Percentiles rank a stretch among this genome's conserved stretches.
phyloP scores from a whole-genome alignment of 768 basidiomycete genomes.

The Auriscalpium vulgare region DNA sequence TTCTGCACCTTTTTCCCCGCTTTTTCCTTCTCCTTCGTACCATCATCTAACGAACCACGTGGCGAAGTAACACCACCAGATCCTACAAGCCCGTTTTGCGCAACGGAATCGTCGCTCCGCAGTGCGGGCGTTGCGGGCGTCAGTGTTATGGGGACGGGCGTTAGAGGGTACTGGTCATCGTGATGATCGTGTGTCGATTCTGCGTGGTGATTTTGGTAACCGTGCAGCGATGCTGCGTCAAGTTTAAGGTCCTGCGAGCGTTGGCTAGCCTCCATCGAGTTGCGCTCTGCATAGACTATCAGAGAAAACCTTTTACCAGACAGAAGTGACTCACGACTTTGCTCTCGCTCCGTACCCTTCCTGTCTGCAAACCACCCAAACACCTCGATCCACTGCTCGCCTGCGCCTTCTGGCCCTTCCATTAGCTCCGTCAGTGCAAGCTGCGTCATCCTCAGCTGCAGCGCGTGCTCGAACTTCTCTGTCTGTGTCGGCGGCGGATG shows the following conservation, averaged over 20 bases:
- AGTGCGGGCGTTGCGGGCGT: neutral
- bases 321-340: constrained; percentile 10
- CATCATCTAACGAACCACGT: constrained; percentile 10
- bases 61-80: neutral
- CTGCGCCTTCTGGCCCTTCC: constrained; percentile 80
- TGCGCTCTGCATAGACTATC: neutral
- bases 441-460: constrained; percentile 84
- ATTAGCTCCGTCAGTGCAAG: constrained; percentile 73
- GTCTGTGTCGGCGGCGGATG: constrained; percentile 41
- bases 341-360: constrained; percentile 24
- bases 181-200: neutral
- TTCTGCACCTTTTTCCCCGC: constrained; percentile 69
- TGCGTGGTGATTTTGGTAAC: neutral
- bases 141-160: neutral
- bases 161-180: neutral
- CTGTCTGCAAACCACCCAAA: constrained; percentile 80
- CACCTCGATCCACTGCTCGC: constrained; percentile 72
- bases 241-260: constrained; percentile 8
- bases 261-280: constrained; percentile 10
- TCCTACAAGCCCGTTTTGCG: neutral
- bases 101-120: neutral
- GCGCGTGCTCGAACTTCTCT: constrained; percentile 65
- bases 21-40: constrained; percentile 24
- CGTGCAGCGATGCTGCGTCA: neutral
- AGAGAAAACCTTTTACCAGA: neutral